Conservation (phyloP, 2,329 filamentous ascomycete genomes). For the Fusarium equiseti region DNA sequence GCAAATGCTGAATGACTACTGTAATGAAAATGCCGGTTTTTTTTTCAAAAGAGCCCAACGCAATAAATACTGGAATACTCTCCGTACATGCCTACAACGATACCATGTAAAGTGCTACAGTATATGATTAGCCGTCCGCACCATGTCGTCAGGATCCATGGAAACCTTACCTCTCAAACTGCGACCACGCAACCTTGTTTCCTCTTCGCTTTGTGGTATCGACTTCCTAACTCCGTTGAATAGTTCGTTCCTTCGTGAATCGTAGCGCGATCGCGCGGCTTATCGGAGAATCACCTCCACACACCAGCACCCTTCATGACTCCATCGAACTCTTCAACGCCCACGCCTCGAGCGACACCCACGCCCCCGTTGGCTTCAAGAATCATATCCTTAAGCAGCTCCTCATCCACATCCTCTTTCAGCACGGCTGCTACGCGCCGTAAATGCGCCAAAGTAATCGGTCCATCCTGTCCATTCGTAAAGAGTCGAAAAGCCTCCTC, state of each 20-base stretch:
- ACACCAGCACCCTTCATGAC: conserved; percentile 89
- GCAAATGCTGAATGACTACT: not conserved
- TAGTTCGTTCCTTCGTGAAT: conserved; percentile 37
- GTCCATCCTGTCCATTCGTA: conserved; percentile 64
- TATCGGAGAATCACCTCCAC: conserved; percentile 69
- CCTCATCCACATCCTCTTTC: conserved; percentile 86
- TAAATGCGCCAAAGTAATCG: conserved; percentile 85
- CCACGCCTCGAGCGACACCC: conserved; percentile 77
- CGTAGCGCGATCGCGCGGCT: conserved; percentile 10
- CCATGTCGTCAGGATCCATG: not conserved
- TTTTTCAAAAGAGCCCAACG: not conserved
- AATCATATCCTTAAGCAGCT: conserved; percentile 92
- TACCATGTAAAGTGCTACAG: not conserved
- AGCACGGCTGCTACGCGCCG: conserved; percentile 82
- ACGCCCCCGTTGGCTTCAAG: conserved; percentile 89
- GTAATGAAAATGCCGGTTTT: not conserved
- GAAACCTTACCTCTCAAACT: conserved; percentile 12
- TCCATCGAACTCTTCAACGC: conserved; percentile 82
- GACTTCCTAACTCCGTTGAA: conserved; percentile 22
- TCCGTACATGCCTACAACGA: not conserved
- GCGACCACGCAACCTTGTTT: not conserved
- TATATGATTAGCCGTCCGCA: conserved; percentile 7
- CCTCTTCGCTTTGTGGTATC: not conserved
- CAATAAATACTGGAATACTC: not conserved
- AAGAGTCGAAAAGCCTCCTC: conserved; percentile 87